A percentile compares a stretch with the other conserved stretches of the same genome.
Conservation (phyloP, 495 filamentous ascomycete species). For the Podospora didyma region DNA sequence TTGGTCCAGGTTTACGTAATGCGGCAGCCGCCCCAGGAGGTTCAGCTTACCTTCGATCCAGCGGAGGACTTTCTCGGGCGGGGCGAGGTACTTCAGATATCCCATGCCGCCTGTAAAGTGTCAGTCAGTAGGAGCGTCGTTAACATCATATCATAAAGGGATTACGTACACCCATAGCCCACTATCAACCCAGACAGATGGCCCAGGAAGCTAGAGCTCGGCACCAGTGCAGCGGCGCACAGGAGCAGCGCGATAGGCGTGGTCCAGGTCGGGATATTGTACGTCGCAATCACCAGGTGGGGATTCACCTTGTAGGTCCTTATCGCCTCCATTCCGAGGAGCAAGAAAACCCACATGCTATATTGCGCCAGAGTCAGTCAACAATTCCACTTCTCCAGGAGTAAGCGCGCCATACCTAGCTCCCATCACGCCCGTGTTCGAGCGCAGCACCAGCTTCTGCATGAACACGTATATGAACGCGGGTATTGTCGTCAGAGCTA, state of each 20-base stretch:
- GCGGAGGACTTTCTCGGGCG: conserved; percentile 73
- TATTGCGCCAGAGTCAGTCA: neutral
- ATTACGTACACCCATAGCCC: conserved; percentile 75
- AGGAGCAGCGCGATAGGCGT: conserved; percentile 74
- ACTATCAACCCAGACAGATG: conserved; percentile 77
- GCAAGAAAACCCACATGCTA: conserved; percentile 84
- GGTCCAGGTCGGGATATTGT: conserved; percentile 86
- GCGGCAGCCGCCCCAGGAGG: conserved; percentile 72
- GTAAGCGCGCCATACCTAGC: conserved; percentile 57
- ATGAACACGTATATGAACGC: conserved; percentile 66
- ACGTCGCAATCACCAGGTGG: conserved; percentile 65
- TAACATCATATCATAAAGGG: neutral
- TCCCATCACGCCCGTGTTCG: conserved; percentile 70
- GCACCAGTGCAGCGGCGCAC: conserved; percentile 67
- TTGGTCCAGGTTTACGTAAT: conserved; percentile 89
- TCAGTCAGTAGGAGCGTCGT: conserved; percentile 5
- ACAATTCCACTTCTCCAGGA: neutral
- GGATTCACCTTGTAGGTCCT: conserved; percentile 71
- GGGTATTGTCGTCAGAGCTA: conserved; percentile 77
- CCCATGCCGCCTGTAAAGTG: conserved; percentile 63
- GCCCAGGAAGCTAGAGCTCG: conserved; percentile 77
- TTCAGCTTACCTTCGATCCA: conserved; percentile 85
- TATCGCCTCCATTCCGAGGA: conserved; percentile 78
- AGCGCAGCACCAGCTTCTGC: conserved; percentile 61
- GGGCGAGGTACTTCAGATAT: conserved; percentile 79